Evolutionary conservation across 768 basidiomycete genomes (phyloP), one percentile per base, ranked within the genome.

Genomic region (Pisolithus orientalis): DNA sequence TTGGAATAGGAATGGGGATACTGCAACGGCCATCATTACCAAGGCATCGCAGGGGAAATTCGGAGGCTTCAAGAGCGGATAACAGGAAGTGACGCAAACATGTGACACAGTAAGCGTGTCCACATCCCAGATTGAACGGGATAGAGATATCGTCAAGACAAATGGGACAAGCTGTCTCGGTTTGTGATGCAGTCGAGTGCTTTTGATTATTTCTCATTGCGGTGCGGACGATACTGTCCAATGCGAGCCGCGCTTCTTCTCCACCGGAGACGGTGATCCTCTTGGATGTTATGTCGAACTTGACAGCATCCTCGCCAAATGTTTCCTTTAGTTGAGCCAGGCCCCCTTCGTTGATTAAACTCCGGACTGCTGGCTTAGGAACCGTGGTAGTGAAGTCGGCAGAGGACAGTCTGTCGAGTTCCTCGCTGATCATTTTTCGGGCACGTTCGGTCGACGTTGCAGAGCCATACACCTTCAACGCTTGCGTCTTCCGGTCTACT

Each of bases 31-130:
- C 79, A n/a, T 80, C 77, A 53, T 80, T 70, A 7, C 84, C 89
- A 0, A 90, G 71, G 58, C 90, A 91, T 6, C 67, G 77, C 34
- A 90, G 62, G 3, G 90, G 87, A 61, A 90, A 84, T 5, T 71
- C 69, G 31, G 76, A 77, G 46, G 72, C 77, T 31, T 82, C 78
- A 27, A 76, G 62, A 1, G 85, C 73, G 1, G 85, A 77, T 13
- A 65, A 65, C 29, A 90, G 70, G 57, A 86, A 86, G 47, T 73
- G 70, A 13, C 67, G 60, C 13, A 90, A 59, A 55, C 89, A 91
- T 0, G 72, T 60, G 16, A 75, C 73, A 59, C 89, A 91, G 74
- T 81, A 89, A 0, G 58, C 53, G 60, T 91, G 88, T 1, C 84
- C 80, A 55, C 89, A 91, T 3, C 65, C 67, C 1, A 90, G 70